phyloP scores from a whole-genome alignment of 2,329 filamentous ascomycete genomes.

The Lachnellula suecica region DNA sequence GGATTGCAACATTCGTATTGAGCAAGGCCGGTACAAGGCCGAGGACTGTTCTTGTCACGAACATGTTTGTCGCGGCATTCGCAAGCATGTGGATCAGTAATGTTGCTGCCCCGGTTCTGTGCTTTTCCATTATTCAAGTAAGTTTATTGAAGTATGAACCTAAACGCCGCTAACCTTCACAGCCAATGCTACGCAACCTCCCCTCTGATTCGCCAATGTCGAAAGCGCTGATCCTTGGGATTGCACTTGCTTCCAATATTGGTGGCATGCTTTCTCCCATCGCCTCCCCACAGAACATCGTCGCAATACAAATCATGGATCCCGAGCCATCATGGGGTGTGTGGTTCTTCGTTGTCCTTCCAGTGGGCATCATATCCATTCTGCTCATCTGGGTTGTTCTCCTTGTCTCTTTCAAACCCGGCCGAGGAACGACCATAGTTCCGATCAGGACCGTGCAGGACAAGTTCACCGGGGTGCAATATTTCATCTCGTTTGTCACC shows the following conservation, averaged over 20 bases:
- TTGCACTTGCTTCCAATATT: slow-evolving; percentile 92
- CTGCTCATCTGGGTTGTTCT: slow-evolving; percentile 86
- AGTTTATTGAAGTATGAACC: slow-evolving; percentile 25
- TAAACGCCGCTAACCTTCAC: slow-evolving; percentile 5
- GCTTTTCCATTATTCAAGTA: slow-evolving; percentile 95
- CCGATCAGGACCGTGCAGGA: slow-evolving; percentile 90
- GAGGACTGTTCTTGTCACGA: slow-evolving; percentile 85
- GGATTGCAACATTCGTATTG: slow-evolving; percentile 92
- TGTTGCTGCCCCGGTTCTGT: slow-evolving; percentile 92
- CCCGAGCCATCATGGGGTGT: slow-evolving; percentile 88
- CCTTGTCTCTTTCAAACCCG: slow-evolving; percentile 80
- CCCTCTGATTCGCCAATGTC: slow-evolving; percentile 89
- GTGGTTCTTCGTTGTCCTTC: slow-evolving; percentile 96
- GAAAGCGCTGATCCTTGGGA: slow-evolving; percentile 92
- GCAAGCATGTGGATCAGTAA: slow-evolving; percentile 99
- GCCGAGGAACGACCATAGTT: slow-evolving; percentile 82
- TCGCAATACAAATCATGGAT: slow-evolving; percentile 93
- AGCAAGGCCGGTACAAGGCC: slow-evolving; percentile 95
- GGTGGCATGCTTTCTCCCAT: slow-evolving; percentile 96
- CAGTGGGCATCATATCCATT: slow-evolving; percentile 87
- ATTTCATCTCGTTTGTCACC: slow-evolving; percentile 86
- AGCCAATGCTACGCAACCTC: slow-evolving; percentile 92
- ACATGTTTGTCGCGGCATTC: slow-evolving; percentile 98
- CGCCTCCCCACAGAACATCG: slow-evolving; percentile 95
- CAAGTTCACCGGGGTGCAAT: slow-evolving; percentile 83